Evolutionary conservation across 345 rosid species (phyloP).

Genomic region (Eucalyptus polyanthemos): DNA sequence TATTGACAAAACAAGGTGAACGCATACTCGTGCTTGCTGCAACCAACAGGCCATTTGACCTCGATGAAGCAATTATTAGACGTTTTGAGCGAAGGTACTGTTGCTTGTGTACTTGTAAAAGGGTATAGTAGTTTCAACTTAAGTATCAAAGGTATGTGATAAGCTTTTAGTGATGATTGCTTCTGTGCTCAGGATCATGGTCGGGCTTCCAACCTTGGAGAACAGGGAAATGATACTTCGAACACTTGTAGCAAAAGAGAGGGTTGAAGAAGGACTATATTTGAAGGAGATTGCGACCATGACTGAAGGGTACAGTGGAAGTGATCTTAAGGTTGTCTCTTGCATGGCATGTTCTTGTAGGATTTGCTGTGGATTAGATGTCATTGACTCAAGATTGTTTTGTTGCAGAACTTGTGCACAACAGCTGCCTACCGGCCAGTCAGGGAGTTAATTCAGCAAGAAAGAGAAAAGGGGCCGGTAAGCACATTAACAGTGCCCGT

Average conservation of each 20-base stretch:
- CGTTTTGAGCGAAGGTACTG: conserved; percentile 84
- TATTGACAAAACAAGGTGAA: conserved; percentile 61
- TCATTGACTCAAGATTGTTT: neutral
- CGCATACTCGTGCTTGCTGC: conserved; percentile 94
- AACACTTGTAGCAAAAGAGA: conserved; percentile 64
- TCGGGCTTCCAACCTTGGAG: conserved; percentile 60
- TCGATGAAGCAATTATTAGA: conserved; percentile 89
- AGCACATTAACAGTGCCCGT: neutral
- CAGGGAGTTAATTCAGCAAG: conserved; percentile 77
- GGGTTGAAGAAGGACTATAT: conserved; percentile 41
- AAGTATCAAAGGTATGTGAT: neutral
- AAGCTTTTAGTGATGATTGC: neutral
- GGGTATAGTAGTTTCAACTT: neutral
- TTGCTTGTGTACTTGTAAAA: neutral
- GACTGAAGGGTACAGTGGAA: conserved; percentile 83
- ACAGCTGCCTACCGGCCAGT: conserved; percentile 88
- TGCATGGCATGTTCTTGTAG: neutral
- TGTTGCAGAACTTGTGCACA: conserved; percentile 63
- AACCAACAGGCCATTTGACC: conserved; percentile 92
- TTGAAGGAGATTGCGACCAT: conserved; percentile 64
- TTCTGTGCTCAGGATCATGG: conserved; percentile 47
- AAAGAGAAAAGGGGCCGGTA: conserved; percentile 59
- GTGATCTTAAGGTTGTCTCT: conserved; percentile 62
- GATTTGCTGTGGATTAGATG: neutral
- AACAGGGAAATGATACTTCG: conserved; percentile 63